Base-by-base conservation (phyloP, 352 stramenopile genomes). In the Pythium pyrilobum region DNA sequence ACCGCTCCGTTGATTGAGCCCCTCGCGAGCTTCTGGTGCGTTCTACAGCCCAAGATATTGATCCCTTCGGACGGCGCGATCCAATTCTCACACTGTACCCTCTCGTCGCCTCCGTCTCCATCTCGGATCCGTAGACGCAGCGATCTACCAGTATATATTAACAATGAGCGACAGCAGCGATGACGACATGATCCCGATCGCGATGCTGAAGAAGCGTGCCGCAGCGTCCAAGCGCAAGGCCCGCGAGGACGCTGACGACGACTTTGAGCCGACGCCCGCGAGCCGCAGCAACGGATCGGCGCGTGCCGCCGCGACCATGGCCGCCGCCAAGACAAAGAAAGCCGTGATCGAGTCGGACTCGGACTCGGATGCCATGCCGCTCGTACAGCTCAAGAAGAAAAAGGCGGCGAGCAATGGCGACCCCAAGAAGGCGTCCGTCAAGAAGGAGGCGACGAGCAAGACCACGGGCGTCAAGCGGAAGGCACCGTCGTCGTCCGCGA, bases 381-480 rank as follows among this genome's bases (percentile, higher is more conserved):
- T 95, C 40, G 73, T 87, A 29, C 66, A 91, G 48, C 74, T 95
- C 32, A 96, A 95, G 64, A 94, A 90, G 65, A 52, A 42, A 20
- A 66, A 32, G 20, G 43, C 15, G 16, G 27, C 10, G 16, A 65
- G 45, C 9, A 20, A 40, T 15, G 21, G n/a, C n/a, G n/a, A n/a
- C n/a, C n/a, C n/a, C 6, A 42, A 42, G 34, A 76, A 69, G 54
- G 24, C 23, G n/a, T 16, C 13, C 6, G 60, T 73, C n/a, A 85
- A 85, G 64, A 75, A 77, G 59, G 73, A 76, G 20, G 5, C n/a
- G 5, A 13, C 16, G 39, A 50, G n/a, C 18, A 48, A 52, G 24
- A 32, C 25, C 24, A 50, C 28, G 13, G 46, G 41, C 21, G 39
- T 40, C n/a, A 90, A 87, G 61, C 73, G 75, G 12, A 83, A 85